Base-by-base conservation (phyloP, 108 stramenopile species). In the Skeletonema marinoi region DNA sequence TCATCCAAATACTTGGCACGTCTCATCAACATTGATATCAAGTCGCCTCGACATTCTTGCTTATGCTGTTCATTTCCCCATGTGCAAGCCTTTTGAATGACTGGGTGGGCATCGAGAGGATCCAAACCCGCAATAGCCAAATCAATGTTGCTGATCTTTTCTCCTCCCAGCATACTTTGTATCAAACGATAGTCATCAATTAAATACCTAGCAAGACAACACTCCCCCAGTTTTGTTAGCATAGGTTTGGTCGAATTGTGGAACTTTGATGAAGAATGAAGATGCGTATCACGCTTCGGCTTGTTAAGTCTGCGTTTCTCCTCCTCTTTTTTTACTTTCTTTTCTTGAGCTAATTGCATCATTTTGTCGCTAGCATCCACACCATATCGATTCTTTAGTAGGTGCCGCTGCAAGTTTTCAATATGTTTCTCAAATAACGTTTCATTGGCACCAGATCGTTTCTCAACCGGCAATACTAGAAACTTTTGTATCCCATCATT, bases 131-230 rank as follows among this genome's bases (percentile, higher is more conserved):
- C 63, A 38, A 60, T 61, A 32, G 16, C 30, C n/a, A 16, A 14
- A 10, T 76, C 75, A n/a, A 12, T 38, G 3, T 58, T 25, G 42
- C 14, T 44, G 14, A 3, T 4, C 2, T 16, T n/a, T 6, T 21
- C 17, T 1, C 60, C 32, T 21, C 65, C 75, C 38, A 76, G 60
- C 66, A 76, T 76, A 2, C 58, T 56, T 68, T 68, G 60, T 11
- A 76, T 76, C 16, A 76, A 42, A 8, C 66, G 59, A 68, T 76
- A 76, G 41, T 76, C 75, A 32, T 68, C 42, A 21, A 1, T 16
- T 6, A 59, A 68, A 68, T 68, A 36, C 58, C 67, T 36, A 30
- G 66, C 35, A 32, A 76, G 36, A 51, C 75, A 76, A 10, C 75
- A 76, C 51, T 76, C 66, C 11, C 66, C 75, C 42, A 76, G 58